Evolutionary conservation across 768 basidiomycete genomes (phyloP).

Genomic region (Dendrothele bispora): DNA sequence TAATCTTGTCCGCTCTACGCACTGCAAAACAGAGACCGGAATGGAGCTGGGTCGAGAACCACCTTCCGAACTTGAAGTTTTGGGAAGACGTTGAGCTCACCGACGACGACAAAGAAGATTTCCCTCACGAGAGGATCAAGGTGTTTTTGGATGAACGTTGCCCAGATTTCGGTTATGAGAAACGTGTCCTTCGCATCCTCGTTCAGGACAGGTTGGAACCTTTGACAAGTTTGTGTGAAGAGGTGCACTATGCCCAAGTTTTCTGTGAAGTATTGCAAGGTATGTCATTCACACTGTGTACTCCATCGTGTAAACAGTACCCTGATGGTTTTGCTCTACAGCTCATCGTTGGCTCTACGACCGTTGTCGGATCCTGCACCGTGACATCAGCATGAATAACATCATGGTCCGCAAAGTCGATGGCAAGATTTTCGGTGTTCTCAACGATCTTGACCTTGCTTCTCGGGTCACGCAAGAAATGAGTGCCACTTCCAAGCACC

Average conservation of each 20-base stretch:
- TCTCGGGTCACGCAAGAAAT: no score
- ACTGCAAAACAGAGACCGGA: not conserved
- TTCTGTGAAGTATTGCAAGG: not conserved
- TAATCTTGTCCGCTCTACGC: not conserved
- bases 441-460: conserved; percentile 12
- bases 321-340: not conserved
- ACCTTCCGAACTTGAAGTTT: not conserved
- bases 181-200: not conserved
- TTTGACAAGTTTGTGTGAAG: not conserved
- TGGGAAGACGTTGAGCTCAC: not conserved
- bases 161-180: not conserved
- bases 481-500: not conserved
- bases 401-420: conserved; percentile 13
- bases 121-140: not conserved
- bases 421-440: conserved; percentile 10
- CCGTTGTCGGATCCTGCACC: conserved; percentile 9
- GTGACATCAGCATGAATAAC: conserved; percentile 13
- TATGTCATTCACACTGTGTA: not conserved
- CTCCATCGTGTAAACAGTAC: not conserved
- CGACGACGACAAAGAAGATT: not conserved
- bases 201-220: not conserved
- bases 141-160: not conserved
- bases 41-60: not conserved
- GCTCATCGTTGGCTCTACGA: conserved; percentile 9
- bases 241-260: not conserved